These are phyloP conservation scores for Phytophthora hybrid DNA, from an alignment of 352 stramenopile species.

Conservation along the genomic window DNA sequence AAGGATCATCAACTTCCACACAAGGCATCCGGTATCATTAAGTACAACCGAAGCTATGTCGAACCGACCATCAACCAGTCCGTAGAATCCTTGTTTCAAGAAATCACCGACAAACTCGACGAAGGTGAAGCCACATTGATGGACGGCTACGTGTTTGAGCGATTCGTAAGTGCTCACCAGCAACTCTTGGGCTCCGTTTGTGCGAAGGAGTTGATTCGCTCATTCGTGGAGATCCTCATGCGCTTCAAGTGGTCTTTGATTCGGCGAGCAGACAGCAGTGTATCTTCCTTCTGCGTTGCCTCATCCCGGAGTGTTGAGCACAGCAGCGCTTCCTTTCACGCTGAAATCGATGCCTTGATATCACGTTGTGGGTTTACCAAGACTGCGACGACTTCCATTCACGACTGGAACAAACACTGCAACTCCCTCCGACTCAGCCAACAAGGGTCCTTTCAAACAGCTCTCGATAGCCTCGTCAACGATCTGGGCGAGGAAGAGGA, in stretches of 20 bases:
- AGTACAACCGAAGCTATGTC: conserved; percentile 19
- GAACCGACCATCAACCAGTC: conserved; percentile 18
- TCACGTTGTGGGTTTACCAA: conserved; percentile 27
- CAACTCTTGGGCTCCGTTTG: conserved; percentile 29
- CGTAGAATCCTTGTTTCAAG: conserved; percentile 20
- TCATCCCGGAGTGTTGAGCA: conserved; percentile 29
- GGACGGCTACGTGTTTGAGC: conserved; percentile 30
- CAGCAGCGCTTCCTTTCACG: conserved; percentile 25
- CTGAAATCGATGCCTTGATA: conserved; percentile 35
- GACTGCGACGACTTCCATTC: conserved; percentile 19
- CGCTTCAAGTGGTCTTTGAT: conserved; percentile 27
- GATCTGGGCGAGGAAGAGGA: conserved; percentile 21
- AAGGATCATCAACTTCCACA: conserved; percentile 13
- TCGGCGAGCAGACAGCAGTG: conserved; percentile 14
- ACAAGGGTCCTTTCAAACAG: conserved; percentile 28
- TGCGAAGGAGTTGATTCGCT: conserved; percentile 19
- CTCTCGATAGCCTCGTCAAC: conserved; percentile 22
- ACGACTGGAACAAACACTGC: conserved; percentile 32
- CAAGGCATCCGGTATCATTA: conserved; percentile 8
- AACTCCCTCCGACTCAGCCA: conserved; percentile 26
- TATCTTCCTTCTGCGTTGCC: conserved; percentile 26
- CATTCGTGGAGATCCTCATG: conserved; percentile 24
- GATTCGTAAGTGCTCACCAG: conserved; percentile 24
- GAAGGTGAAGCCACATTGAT: conserved; percentile 14
- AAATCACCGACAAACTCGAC: conserved; percentile 16